Percentiles rank a stretch among this genome's conserved stretches.
These are phyloP conservation scores for Hypocreales sp. DNA, from an alignment of 2,329 filamentous ascomycete genomes.

Conservation along the genomic window DNA sequence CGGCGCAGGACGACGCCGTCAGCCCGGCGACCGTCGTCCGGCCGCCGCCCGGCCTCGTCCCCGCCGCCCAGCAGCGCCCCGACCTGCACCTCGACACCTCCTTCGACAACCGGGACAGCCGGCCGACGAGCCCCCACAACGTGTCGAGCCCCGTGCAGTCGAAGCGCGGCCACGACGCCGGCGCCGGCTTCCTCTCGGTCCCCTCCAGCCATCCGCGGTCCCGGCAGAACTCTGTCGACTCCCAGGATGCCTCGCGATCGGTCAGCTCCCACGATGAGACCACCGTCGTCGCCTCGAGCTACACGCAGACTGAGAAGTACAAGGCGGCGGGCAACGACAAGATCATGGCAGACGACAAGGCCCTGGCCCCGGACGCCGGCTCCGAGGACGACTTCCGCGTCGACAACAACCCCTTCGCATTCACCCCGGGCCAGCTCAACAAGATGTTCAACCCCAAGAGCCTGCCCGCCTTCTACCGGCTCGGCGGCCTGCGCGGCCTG, in stretches of 20 bases:
- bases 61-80: slow-evolving; percentile 9
- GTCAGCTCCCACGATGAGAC: slow-evolving; percentile 48
- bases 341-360: slow-evolving; percentile 50
- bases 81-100: slow-evolving; percentile 41
- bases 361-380: slow-evolving; percentile 60
- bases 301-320: slow-evolving; percentile 25
- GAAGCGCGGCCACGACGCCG: slow-evolving; percentile 25
- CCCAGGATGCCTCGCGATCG: slow-evolving; percentile 44
- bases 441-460: slow-evolving; percentile 88
- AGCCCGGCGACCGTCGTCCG: slow-evolving; percentile 23
- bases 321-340: slow-evolving; percentile 29
- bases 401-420: slow-evolving; percentile 72
- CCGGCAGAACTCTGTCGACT: slow-evolving; percentile 55
- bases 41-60: slow-evolving; percentile 11
- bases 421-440: slow-evolving; percentile 65
- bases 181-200: slow-evolving; percentile 46
- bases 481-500: slow-evolving; percentile 65
- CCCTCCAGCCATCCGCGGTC: slow-evolving; percentile 41
- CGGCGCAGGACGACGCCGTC: slow-evolving; percentile 21
- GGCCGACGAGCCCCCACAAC: slow-evolving; percentile 59
- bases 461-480: slow-evolving; percentile 60
- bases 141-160: slow-evolving; percentile 43
- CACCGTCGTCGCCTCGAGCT: slow-evolving; percentile 32
- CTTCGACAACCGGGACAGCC: slow-evolving; percentile 50
- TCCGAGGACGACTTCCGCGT: slow-evolving; percentile 64